Conservation (phyloP, 345 rosid genomes). For the Bruguiera sexangula region DNA sequence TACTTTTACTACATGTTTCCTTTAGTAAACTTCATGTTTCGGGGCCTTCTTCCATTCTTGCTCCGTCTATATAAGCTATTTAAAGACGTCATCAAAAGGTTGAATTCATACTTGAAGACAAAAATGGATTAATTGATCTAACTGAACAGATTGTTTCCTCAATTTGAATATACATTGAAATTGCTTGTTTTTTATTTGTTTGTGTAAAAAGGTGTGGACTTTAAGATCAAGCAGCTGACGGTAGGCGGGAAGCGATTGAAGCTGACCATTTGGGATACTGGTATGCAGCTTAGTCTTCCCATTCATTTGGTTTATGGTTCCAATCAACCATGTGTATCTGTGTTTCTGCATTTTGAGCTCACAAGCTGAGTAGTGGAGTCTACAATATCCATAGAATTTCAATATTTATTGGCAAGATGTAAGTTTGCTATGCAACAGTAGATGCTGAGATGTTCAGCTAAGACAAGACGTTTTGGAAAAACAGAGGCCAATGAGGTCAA, state of each 20-base stretch:
- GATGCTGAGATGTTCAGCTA: background rate
- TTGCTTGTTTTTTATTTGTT: slow-evolving; percentile 4
- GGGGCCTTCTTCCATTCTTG: background rate
- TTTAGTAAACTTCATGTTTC: too few relatives aligned
- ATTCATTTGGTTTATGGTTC: background rate
- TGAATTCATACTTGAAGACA: background rate
- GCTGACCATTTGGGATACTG: slow-evolving; percentile 98
- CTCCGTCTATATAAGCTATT: background rate
- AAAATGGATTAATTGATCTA: background rate
- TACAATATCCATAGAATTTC: background rate
- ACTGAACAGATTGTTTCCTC: background rate
- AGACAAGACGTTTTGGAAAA: background rate
- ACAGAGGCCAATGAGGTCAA: too few relatives aligned
- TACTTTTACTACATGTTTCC: too few relatives aligned
- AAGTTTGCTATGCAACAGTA: slow-evolving; percentile 15
- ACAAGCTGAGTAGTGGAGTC: background rate
- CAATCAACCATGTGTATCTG: background rate
- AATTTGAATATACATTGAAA: background rate
- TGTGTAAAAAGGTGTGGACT: slow-evolving; percentile 71
- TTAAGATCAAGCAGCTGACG: slow-evolving; percentile 81
- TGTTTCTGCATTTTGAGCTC: background rate
- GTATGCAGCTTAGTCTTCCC: slow-evolving; percentile 31
- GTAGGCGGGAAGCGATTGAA: slow-evolving; percentile 81
- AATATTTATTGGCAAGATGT: background rate
- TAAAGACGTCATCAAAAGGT: background rate